Base-by-base conservation (phyloP, 1,139 yeast genomes). In the Petasospora fabianii region DNA sequence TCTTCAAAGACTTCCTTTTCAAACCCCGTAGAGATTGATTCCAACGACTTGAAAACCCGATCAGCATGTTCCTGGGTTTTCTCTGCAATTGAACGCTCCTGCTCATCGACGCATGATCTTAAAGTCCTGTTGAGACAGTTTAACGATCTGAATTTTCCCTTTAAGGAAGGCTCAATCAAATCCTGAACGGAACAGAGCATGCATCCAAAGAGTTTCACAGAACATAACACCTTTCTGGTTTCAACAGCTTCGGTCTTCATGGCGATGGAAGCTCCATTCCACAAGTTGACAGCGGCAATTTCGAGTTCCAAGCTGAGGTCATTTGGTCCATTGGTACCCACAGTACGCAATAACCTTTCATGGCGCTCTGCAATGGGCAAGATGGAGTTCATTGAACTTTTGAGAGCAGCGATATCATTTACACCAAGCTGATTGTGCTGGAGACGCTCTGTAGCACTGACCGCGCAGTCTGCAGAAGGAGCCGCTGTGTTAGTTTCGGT, bases 231-330 rank as follows among this genome's bases (percentile, higher is more conserved):
- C 26, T 35, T 36, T 17, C 40, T 42, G 1, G 35, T 20, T 5
- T 42, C 46, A 34, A 34, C 12, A 5, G 26, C 11, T 20, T 41
- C 37, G 28, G 47, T 38, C 22, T 49, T 55, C 37, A 41, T 42
- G 2, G 52, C 34, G 9, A 56, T 22, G 2, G 57, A 41, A 1
- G 54, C 44, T 2, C 50, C 31, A 35, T 62, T 64, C 66, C 66
- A 62, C 7, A 58, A 34, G n/a, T 50, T 52, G 7, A 61, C 51
- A 11, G 22, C 29, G 26, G 35, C 30, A 20, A 30, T 35, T n/a
- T 18, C 18, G 15, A 20, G 27, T 15, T 24, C 12, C 30, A 30
- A 14, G 10, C 15, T 34, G 12, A 36, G 24, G 1, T 36, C 49
- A 1, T 27, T 31, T 9, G 46, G 30, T 5, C 42, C 46, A 7